Base-by-base conservation (phyloP, 2,329 filamentous ascomycete genomes). In the Botrytis sinoallii region DNA sequence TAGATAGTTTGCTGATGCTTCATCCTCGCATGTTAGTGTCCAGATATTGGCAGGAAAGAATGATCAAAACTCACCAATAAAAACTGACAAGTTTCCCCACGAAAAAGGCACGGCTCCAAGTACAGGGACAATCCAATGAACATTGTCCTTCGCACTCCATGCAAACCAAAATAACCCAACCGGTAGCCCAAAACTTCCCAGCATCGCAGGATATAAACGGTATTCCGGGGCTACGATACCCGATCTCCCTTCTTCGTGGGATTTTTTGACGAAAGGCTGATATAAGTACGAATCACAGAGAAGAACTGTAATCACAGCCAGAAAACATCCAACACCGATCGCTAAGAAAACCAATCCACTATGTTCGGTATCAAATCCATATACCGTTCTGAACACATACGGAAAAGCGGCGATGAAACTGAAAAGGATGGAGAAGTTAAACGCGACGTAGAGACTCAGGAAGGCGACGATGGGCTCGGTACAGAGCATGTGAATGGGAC, bases 51-150 rank as follows among this genome's bases (percentile, higher is more conserved):
- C 85, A 8, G 86, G 85, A 0, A 86, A 78, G 0, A 16, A 14
- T 29, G n/a, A 29, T 85, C 84, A 16, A 87, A 61, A 3, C 87
- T 55, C 88, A 89, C 80, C 85, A 71, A 78, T 52, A 77, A 91
- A 91, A 5, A 91, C 82, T 74, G 85, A 88, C 1, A 90, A 80
- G 76, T 90, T 90, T 1, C 88, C 88, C 84, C 86, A 89, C 0
- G 86, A 86, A 77, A 91, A 90, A 0, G 86, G 83, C 4, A 89
- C 81, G 8, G 88, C 86, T 6, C 86, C 85, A 0, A 86, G 79
- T 0, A 85, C 83, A 0, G 87, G 84, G 25, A 85, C 84, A 0
- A 84, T 85, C 86, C 88, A 89, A 85, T 83, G 0, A 87, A 84
- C 32, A 85, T 84, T 0, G 88, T 90, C 4, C 9, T 83, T 80